Base-by-base conservation (phyloP, 1,284 basidiomycete species). In the Trametes hirsuta region DNA sequence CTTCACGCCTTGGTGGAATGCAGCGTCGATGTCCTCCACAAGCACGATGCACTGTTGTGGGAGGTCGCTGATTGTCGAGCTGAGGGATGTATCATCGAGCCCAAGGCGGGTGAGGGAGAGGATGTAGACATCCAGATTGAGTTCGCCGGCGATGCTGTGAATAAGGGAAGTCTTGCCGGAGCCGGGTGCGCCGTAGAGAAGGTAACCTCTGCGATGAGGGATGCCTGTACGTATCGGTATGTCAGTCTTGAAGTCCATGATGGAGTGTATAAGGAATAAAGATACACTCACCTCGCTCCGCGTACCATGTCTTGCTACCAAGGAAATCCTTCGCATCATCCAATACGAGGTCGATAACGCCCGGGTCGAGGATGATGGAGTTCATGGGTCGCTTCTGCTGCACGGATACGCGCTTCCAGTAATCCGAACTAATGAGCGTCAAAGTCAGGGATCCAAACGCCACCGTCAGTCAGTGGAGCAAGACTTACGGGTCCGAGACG, bases 11-110 rank as follows among this genome's bases (percentile, higher is more conserved):
- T 82, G 80, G 40, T 81, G 82, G 71, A 91, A 89, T 0, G 87
- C 88, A 3, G 86, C 89, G 63, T 92, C 90, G 58, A 92, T 87
- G 68, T 91, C 91, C 73, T 94, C 91, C 82, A 94, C 89, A 22
- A 94, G 76, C 0, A 88, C 85, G 58, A 94, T 87, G 64, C 86
- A 89, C 63, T 82, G 79, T 53, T 84, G 79, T 44, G 91, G 90
- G 1, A 93, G 80, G 6, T 82, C 79, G 9, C 82, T 80, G 58
- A 92, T 84, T 39, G 92, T 76, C 25, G 84, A 79, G 47, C 76
- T 79, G 30, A 94, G 80, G 6, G 75, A 71, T 0, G 77, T 76
- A 68, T 94, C 92, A 69, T 93, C 89, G 58, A 94, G 72, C 10
- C 85, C 86, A 4, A 77, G 71, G n/a, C 84, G 81, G 2, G 89